Evolutionary conservation across 805 yeast species (phyloP), one percentile per base, ranked within the genome.

Genomic region (Suhomyces kilbournensis): DNA sequence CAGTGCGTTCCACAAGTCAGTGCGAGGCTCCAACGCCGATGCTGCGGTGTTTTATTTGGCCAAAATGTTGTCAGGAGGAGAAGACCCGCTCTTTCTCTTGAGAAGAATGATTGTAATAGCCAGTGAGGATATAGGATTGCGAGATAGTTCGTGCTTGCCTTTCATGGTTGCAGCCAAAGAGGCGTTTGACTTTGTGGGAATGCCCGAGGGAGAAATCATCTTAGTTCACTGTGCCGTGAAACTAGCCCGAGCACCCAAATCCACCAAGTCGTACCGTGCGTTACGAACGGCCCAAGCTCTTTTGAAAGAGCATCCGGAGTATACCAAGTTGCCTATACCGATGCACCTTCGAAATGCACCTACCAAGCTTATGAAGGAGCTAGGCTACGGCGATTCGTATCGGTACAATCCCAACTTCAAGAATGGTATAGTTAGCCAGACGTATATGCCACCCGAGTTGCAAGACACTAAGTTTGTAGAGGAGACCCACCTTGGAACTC

Each of bases 61-160:
- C 0, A 77, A 91, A 46, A 94, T 94, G 99, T 74, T 94, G 1
- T 79, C 82, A 57, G 96, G 96, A 2, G 99, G 99, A 0, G 99
- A 96, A 65, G 96, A 89, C 62, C 97, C 97, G 0, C 69, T 90
- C 22, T 94, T 87, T 61, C 84, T 94, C 10, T 91, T 94, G 0
- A 76, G 99, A 43, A 74, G 99, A 58, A 88, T 94, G 96, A 85
- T 94, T 4, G 77, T 97, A 3, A 94, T 94, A 19, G 98, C 99
- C 0, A 86, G 94, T 63, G 99, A 94, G 65, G 99, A 94, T 66
- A 75, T 94, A 25, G 99, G 99, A 0, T 70, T 89, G 1, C 75
- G 88, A 3, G 98, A 94, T 66, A 90, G 90, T 48, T 69, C 87
- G 1, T 83, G 96, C 59, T 70, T 94, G 43, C 96, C 97, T 2